Evolutionary conservation across 331 rosid genomes (phyloP), one percentile per base, ranked within the genome.

Genomic region (Erythrophleum ivorense): DNA sequence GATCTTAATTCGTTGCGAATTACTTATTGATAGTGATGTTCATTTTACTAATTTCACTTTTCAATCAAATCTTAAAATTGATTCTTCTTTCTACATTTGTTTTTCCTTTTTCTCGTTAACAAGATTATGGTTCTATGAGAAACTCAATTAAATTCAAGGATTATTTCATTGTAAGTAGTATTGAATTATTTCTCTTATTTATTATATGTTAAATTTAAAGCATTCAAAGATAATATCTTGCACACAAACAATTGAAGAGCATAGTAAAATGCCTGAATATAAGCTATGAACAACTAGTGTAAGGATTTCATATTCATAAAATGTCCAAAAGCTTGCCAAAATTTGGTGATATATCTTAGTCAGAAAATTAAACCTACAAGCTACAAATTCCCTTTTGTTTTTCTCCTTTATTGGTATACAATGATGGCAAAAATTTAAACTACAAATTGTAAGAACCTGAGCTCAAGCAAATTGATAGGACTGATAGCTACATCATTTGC

Each of bases 381-480:
- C 4, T n/a, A 8, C 31, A 5, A 2, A 18, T 19, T 19, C 62
- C 6, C 31, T 1, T 18, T 8, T 6, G 9, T n/a, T 5, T n/a
- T 11, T 55, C 29, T 55, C 12, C 3, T 55, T 4, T 18, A 8
- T n/a, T 18, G 3, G 18, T 50, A 0, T 50, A 3, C 9, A 46
- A 46, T 50, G 55, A 18, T 4, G 8, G 46, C 46, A 40, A 38
- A 38, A 38, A 2, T 38, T 6, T 10, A 4, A 46, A 45, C 12
- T 41, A 12, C 19, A 76, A 57, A 5, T 6, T 55, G 12, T 40
- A 82, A 78, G 78, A 62, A 77, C 85, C 65, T 82, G 75, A 71
- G 74, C 43, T 68, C 78, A 34, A 77, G 79, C 69, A 48, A 77
- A 3, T 6, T 77, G 52, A 24, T 59, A 3, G 86, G 86, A 41